phyloP scores from a whole-genome alignment of 2,329 filamentous ascomycete species.

The Ophiognomonia clavigignenti-juglandacearum region DNA sequence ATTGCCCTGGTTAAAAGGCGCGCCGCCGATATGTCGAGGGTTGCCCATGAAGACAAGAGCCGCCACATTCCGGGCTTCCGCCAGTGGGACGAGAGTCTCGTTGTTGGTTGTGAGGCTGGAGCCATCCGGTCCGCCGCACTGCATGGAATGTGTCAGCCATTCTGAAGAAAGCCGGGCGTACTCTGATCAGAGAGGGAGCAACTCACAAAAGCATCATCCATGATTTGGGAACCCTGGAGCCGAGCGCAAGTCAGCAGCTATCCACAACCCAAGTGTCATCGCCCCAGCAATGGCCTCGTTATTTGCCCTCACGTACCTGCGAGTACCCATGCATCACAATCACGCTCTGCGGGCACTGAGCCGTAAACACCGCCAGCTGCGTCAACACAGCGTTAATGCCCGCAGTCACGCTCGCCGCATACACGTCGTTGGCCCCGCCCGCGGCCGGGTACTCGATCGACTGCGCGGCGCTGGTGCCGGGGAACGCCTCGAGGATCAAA shows the following conservation, averaged over 20 bases:
- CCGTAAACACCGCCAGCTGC: constrained; percentile 43
- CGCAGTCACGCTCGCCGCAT: constrained; percentile 45
- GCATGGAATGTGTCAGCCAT: not conserved
- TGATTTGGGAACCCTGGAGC: constrained; percentile 55
- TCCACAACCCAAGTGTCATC: not conserved
- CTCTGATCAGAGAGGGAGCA: constrained; percentile 21
- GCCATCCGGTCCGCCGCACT: constrained; percentile 51
- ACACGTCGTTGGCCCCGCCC: constrained; percentile 40
- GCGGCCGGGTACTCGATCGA: constrained; percentile 49
- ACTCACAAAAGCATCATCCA: constrained; percentile 44
- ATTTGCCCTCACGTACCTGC: constrained; percentile 37
- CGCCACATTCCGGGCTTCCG: constrained; percentile 46
- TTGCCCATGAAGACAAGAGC: constrained; percentile 58
- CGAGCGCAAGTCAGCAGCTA: not conserved
- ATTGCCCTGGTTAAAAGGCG: constrained; percentile 54
- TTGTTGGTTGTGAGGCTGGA: constrained; percentile 40
- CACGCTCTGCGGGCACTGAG: constrained; percentile 47
- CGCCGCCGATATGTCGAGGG: constrained; percentile 46
- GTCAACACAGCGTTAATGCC: constrained; percentile 47
- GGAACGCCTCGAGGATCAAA: constrained; percentile 32
- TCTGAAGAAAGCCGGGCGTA: not conserved
- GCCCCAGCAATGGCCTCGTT: no score
- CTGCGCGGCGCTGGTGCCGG: constrained; percentile 37
- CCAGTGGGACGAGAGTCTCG: constrained; percentile 34
- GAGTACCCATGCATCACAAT: constrained; percentile 58